Evolutionary conservation across 257 asterid genomes (phyloP).

Genomic region (Fraxinus americana): DNA sequence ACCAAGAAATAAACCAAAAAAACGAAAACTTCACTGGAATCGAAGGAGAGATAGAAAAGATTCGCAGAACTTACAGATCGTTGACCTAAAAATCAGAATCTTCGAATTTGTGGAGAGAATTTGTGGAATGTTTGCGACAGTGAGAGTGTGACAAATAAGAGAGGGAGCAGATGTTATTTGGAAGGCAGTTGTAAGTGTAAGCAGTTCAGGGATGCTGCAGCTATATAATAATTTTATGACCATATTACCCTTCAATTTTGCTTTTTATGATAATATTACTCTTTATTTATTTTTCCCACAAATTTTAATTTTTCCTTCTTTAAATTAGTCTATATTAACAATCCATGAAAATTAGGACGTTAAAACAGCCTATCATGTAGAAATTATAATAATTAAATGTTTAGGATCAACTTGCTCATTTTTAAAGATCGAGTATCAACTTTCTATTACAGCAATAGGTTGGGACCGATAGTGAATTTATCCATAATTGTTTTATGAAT

Average conservation of each 20-base stretch:
- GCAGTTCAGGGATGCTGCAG: constrained; percentile 34
- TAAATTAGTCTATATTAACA: too few relatives aligned
- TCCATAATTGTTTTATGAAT: too few relatives aligned
- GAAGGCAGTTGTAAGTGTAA: constrained; percentile 28
- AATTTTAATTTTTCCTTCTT: too few relatives aligned
- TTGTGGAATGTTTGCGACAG: constrained; percentile 3
- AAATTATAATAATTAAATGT: too few relatives aligned
- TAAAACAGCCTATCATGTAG: too few relatives aligned
- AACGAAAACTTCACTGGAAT: constrained; percentile 7
- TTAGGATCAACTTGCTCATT: too few relatives aligned
- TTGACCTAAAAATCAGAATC: constrained; percentile 9
- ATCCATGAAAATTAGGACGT: too few relatives aligned
- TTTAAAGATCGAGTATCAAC: too few relatives aligned
- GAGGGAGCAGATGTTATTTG: constrained; percentile 22
- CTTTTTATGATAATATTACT: neutral
- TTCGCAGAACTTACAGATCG: constrained; percentile 28
- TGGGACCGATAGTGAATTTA: neutral
- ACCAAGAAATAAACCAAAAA: neutral
- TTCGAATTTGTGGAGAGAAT: constrained; percentile 4
- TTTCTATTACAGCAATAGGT: neutral
- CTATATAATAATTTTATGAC: constrained; percentile 39
- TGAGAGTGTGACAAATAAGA: constrained; percentile 20
- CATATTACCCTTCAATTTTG: constrained; percentile 28
- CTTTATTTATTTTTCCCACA: neutral
- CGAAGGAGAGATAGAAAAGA: constrained; percentile 16